Percentiles rank a stretch among this genome's conserved stretches.
Conservation (phyloP, 352 stramenopile species). For the Pythium sukuiense region DNA sequence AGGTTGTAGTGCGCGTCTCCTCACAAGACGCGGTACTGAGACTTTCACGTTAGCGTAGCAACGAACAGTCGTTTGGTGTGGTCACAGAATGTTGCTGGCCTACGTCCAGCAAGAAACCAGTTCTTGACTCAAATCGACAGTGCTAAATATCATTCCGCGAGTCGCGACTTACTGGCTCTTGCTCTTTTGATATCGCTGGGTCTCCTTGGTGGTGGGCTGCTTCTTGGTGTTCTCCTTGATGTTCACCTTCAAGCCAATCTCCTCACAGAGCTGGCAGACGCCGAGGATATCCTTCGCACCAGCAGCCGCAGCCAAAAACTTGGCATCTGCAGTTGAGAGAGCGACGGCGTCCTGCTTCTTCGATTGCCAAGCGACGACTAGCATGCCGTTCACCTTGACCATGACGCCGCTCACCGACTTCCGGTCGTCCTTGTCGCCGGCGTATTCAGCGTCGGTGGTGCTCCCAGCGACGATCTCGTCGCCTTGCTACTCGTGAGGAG, state of each 20-base stretch:
- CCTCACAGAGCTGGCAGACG: not conserved
- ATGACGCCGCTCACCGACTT: constrained; percentile 28
- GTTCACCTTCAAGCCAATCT: constrained; percentile 3
- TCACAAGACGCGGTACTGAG: too few species aligned
- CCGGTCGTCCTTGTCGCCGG: constrained; percentile 24
- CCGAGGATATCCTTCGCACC: constrained; percentile 9
- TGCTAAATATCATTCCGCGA: too few species aligned
- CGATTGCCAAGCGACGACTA: constrained; percentile 14
- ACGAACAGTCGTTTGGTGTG: too few species aligned
- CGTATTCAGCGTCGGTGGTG: constrained; percentile 29
- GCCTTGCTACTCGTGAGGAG: not conserved
- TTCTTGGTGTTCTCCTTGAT: too few species aligned
- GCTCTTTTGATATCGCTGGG: too few species aligned
- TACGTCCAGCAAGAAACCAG: too few species aligned
- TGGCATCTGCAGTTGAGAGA: not conserved
- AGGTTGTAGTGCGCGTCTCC: too few species aligned
- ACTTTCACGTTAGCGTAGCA: too few species aligned
- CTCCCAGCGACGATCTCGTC: not conserved
- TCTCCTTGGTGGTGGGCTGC: too few species aligned
- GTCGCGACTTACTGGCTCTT: too few species aligned
- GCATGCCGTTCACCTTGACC: constrained; percentile 18
- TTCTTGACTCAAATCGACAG: too few species aligned
- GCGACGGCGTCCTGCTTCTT: constrained; percentile 22
- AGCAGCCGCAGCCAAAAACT: constrained; percentile 4
- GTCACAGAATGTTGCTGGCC: too few species aligned